Evolutionary conservation across 768 basidiomycete genomes (phyloP).

Genomic region (Leucocoprinus birnbaumii): DNA sequence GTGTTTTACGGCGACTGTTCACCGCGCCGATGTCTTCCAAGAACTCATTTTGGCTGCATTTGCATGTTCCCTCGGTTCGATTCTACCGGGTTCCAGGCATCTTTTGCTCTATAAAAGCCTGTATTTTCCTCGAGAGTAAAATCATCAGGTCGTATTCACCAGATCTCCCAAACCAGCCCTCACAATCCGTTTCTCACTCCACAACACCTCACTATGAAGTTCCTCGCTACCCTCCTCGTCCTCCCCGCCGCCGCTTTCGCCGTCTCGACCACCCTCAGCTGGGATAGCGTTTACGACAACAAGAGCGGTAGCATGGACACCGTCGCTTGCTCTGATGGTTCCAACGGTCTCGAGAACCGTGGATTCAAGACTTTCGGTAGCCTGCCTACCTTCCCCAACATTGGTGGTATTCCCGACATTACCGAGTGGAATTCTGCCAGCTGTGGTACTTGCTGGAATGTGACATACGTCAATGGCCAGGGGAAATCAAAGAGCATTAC

Average conservation of each 20-base stretch:
- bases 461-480: slow-evolving; percentile 39
- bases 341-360: slow-evolving; percentile 46
- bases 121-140: neutral
- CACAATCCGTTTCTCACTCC: neutral
- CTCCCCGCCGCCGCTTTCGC: slow-evolving; percentile 13
- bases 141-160: neutral
- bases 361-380: slow-evolving; percentile 47
- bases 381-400: slow-evolving; percentile 56
- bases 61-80: neutral
- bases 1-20: slow-evolving; percentile 10
- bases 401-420: slow-evolving; percentile 54
- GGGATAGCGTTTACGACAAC: slow-evolving; percentile 52
- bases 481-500: slow-evolving; percentile 36
- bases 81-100: slow-evolving; percentile 7
- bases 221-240: slow-evolving; percentile 22
- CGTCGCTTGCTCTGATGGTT: slow-evolving; percentile 47
- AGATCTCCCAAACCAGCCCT: neutral
- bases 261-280: slow-evolving; percentile 25
- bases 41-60: neutral
- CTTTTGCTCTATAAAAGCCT: slow-evolving; percentile 6
- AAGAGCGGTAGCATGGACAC: slow-evolving; percentile 31
- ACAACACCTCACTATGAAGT: slow-evolving; percentile 31
- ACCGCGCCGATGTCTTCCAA: neutral
- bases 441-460: slow-evolving; percentile 62
- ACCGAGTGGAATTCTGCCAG: slow-evolving; percentile 44